Base-by-base conservation (phyloP, 306 rosid species). In the Sicyos edulis region DNA sequence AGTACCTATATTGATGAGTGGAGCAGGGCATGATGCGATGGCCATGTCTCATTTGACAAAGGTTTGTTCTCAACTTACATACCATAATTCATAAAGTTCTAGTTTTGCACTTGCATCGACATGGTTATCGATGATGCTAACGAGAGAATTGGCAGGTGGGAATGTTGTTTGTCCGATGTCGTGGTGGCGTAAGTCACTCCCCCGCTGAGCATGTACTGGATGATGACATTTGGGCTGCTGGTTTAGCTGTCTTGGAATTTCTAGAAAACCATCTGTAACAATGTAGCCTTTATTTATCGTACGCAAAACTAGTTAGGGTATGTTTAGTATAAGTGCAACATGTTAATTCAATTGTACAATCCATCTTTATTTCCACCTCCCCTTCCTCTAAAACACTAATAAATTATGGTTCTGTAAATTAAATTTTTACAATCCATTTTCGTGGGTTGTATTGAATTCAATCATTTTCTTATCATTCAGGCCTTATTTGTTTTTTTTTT, bases 21-120 rank as follows among this genome's bases (percentile, higher is more conserved):
- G 97, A 60, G 98, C 98, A 22, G 97, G 97, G 13, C 98, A 90
- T 45, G 98, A 93, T 80, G 95, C 97, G 26, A 93, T 93, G 98
- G 97, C 96, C 47, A 85, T 93, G 79, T 88, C 97, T 72, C 96
- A 77, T 81, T 82, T 93, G 67, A 90, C 98, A 7, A 90, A 88
- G 97, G 98, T 85, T 72, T 74, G 62, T 66, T 79, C 71, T 59
- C 52, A 54, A 71, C 64, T 34, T 40, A 32, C 19, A 7, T 69
- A 15, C 58, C 8, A 24, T 4, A 50, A 14, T n/a, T 15, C 24
- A 45, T 66, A 1, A 15, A 19, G 54, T 40, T 65, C 11, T 65
- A 42, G 37, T 44, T 78, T 9, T 10, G 17, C 12, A 16, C 7
- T 20, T 54, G 32, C 44, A 73, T 73, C 54, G 52, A 75, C 79